Percentiles rank a stretch among this genome's conserved stretches.
These are phyloP conservation scores for Quercus bicolor DNA, from an alignment of 306 rosid genomes.

Conservation along the genomic window DNA sequence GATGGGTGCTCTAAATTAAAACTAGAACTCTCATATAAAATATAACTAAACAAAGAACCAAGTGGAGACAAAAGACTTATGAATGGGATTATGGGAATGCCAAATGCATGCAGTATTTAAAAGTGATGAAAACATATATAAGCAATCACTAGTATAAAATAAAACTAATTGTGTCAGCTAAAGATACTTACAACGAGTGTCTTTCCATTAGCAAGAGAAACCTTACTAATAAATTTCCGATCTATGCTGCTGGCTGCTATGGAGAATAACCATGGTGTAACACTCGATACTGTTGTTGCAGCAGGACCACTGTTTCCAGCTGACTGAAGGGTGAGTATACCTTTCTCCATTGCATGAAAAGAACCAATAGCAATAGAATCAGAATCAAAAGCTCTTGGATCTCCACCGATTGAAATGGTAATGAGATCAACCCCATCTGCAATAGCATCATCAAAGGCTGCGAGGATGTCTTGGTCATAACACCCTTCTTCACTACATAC, in stretches of 20 bases:
- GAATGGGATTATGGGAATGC: no score
- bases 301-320: neutral
- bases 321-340: constrained; percentile 13
- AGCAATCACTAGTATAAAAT: no score
- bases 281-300: neutral
- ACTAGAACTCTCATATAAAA: no score
- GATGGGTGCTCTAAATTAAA: no score
- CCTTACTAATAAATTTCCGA: neutral
- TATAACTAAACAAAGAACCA: no score
- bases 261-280: constrained; percentile 22
- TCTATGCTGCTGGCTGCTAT: constrained; percentile 27
- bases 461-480: constrained; percentile 1
- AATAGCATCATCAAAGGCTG: constrained; percentile 44
- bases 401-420: constrained; percentile 5
- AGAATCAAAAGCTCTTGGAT: neutral
- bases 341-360: constrained; percentile 37
- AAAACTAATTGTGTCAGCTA: no score
- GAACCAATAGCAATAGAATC: constrained; percentile 32
- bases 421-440: constrained; percentile 45
- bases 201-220: constrained; percentile 17
- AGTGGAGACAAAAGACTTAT: no score
- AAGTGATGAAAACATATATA: no score
- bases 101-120: no score
- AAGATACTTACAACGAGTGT: neutral
- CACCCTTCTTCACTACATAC: neutral